Conservation (phyloP, 305 asterid genomes). For the Fraxinus nigra region DNA sequence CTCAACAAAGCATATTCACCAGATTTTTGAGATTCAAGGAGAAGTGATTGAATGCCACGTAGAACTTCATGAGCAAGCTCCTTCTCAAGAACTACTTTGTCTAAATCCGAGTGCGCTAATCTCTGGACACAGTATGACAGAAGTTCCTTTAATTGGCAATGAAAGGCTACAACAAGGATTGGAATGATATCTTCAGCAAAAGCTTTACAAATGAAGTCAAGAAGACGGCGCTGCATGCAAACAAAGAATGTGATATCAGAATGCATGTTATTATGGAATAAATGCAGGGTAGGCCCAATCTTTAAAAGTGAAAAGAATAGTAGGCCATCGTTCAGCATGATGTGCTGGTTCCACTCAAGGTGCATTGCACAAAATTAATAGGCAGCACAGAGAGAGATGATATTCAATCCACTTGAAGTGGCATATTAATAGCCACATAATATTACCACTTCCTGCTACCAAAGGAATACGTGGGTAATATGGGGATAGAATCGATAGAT, state of each 20-base stretch:
- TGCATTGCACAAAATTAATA: background rate
- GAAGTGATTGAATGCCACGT: conserved; percentile 35
- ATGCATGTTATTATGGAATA: background rate
- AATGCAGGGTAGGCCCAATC: background rate
- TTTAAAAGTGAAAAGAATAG: background rate
- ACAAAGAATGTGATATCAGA: background rate
- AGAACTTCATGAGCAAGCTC: conserved; percentile 52
- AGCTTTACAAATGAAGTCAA: conserved; percentile 58
- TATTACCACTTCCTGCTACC: background rate
- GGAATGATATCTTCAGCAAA: conserved; percentile 62
- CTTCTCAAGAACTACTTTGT: conserved; percentile 47
- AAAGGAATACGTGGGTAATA: background rate
- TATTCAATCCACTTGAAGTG: background rate
- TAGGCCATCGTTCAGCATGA: background rate
- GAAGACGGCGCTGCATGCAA: conserved; percentile 53
- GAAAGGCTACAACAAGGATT: conserved; percentile 57
- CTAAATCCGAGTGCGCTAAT: conserved; percentile 54
- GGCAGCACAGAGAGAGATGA: background rate
- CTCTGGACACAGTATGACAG: conserved; percentile 43
- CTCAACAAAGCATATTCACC: conserved; percentile 33
- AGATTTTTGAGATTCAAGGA: conserved; percentile 34
- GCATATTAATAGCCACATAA: background rate
- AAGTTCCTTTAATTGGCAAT: conserved; percentile 42
- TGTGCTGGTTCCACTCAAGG: background rate
- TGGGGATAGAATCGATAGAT: background rate